Conservation (phyloP, 306 rosid species). For the Cucurbita maxima region DNA sequence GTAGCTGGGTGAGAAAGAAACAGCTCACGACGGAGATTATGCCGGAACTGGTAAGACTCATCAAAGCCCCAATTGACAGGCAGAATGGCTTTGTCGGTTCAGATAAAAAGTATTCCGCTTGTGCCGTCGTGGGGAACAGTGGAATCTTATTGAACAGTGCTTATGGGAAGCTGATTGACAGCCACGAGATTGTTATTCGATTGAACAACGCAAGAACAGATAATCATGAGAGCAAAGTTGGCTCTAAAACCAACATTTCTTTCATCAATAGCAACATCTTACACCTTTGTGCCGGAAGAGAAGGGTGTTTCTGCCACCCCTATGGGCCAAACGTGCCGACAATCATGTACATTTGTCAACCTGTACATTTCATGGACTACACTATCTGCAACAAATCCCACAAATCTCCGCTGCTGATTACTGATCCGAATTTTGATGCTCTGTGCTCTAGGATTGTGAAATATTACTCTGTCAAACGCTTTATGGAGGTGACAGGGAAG, state of each 20-base stretch:
- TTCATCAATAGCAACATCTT: constrained; percentile 82
- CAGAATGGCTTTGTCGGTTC: constrained; percentile 17
- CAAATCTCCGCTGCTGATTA: constrained; percentile 53
- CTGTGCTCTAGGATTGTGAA: constrained; percentile 66
- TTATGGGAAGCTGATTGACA: constrained; percentile 49
- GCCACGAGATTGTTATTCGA: constrained; percentile 63
- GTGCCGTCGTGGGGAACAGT: constrained; percentile 93
- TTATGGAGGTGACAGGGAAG: constrained; percentile 59
- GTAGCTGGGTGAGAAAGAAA: constrained; percentile 54
- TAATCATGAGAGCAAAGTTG: constrained; percentile 45
- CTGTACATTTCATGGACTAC: constrained; percentile 79
- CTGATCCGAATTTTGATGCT: constrained; percentile 75
- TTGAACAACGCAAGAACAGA: constrained; percentile 70
- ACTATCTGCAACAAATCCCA: constrained; percentile 57
- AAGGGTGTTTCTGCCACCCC: constrained; percentile 83
- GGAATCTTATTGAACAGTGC: constrained; percentile 65
- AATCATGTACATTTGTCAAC: constrained; percentile 82
- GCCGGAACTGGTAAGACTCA: constrained; percentile 36
- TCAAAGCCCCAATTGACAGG: constrained; percentile 38
- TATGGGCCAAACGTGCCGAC: constrained; percentile 58
- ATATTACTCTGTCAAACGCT: constrained; percentile 75
- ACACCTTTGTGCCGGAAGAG: constrained; percentile 77
- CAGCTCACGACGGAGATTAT: constrained; percentile 45
- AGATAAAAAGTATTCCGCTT: constrained; percentile 30
- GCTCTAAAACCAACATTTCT: constrained; percentile 66